Base-by-base conservation (phyloP, 768 basidiomycete species). In the Tricholoma bakamatsutake region DNA sequence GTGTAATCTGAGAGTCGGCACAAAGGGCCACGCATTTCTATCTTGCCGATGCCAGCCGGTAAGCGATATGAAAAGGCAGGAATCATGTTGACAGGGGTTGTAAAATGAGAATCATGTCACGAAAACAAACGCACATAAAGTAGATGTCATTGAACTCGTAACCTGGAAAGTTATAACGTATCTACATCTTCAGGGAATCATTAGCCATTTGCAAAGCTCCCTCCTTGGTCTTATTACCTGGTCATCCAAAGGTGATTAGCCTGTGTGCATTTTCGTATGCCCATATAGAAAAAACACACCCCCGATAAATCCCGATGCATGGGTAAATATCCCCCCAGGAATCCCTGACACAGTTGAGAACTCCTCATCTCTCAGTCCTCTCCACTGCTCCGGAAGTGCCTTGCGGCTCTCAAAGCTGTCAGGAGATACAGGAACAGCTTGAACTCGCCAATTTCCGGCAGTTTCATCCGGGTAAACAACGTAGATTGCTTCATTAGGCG, bases 301-400 rank as follows among this genome's bases (percentile, higher is more conserved):
- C 64, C 97, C 97, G 65, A 94, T 98, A 69, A 99, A 99, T 7
- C 97, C 97, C 56, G 88, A 89, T 1, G 95, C 93, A 71, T 99
- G 97, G 24, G 95, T 85, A 65, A 99, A 99, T 53, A 97, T 83
- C 51, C 95, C 80, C 1, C 87, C 93, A 0, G 83, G 80, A 57
- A 98, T 83, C 2, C 92, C 91, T 13, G 83, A 83, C 6, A 81
- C 71, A 60, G 80, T 72, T 47, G 87, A 88, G 39, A 99, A 74
- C 45, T 80, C 80, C 9, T 90, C 88, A 68, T 98, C 96, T 47
- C 97, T 78, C 37, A 93, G 71, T 5, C 97, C 97, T 58, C 95
- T 80, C 97, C 97, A 99, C 59, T 78, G 76, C 65, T 97, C 93
- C 1, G 97, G 97, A 39, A 99, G 75, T 1, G 93, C 85, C 71